phyloP scores from a whole-genome alignment of 257 asterid genomes.

The Nicotiana knightiana region DNA sequence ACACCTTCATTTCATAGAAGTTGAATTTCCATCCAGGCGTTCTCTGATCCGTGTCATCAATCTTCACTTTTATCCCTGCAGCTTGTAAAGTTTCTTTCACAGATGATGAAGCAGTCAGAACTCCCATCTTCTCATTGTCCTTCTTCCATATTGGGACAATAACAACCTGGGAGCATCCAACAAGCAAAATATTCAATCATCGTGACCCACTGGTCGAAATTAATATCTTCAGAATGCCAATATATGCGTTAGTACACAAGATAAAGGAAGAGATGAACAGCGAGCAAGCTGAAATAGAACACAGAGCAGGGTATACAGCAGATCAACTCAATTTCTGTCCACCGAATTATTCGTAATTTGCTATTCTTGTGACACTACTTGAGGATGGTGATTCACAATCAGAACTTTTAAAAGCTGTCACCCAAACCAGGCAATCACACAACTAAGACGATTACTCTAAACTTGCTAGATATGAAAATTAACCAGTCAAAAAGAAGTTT shows the following conservation, averaged over 20 bases:
- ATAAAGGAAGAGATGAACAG: background rate
- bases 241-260: background rate
- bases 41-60: slow-evolving; percentile 93
- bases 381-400: background rate
- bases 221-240: background rate
- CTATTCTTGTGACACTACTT: background rate
- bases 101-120: slow-evolving; percentile 62
- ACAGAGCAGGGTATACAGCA: background rate
- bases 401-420: background rate
- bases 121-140: slow-evolving; percentile 59
- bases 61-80: slow-evolving; percentile 72
- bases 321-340: slow-evolving; percentile 1
- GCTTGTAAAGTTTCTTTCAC: slow-evolving; percentile 64
- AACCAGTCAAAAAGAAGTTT: slow-evolving; percentile 13
- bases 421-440: background rate
- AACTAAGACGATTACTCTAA: background rate
- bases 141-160: slow-evolving; percentile 95
- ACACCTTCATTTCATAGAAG: slow-evolving; percentile 98
- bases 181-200: background rate
- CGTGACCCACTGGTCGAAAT: background rate
- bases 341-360: background rate
- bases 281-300: background rate
- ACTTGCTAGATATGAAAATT: slow-evolving; percentile 4
- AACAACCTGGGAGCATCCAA: slow-evolving; percentile 54
- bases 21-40: slow-evolving; percentile 98